Evolutionary conservation across 495 filamentous ascomycete genomes (phyloP), one percentile per base, ranked within the genome.

Genomic region (Talaromyces liani): DNA sequence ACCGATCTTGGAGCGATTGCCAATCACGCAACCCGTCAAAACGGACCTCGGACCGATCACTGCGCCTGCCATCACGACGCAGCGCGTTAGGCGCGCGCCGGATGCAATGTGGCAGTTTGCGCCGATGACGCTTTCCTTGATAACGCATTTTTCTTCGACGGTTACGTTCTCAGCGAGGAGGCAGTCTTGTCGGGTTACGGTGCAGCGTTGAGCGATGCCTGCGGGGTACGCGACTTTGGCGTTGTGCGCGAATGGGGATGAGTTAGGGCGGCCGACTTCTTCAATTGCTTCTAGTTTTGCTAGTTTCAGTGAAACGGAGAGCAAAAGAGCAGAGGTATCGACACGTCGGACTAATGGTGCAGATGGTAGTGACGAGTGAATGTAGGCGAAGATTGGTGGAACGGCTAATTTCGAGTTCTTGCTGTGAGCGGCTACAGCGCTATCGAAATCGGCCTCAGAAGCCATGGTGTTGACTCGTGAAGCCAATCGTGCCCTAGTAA

Each of bases 51-150:
- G 86, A 6, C 87, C 92, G 4, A 98, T 85, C 4, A 89, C 85
- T 4, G 88, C 92, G 8, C 91, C 91, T 62, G 97, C 92, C 90
- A 98, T 95, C 33, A 98, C 73, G 31, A 98, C 71, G 73, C 93
- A 97, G 60, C 91, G 83, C 45, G 82, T 84, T 58, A 98, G 70
- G 64, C 89, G 85, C n/a, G 87, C 92, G 34, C 91, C 91, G 65
- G 84, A 83, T 61, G 85, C 85, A 64, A 98, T 95, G 61, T 88
- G 84, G 74, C 89, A 92, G 69, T 91, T 91, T 8, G 91, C 82
- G 33, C 94, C 94, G 36, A 98, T 84, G 33, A 96, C 90, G 61
- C 80, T 87, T 71, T 94, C 90, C 70, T 96, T 96, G 73, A 98
- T 89, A n/a, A 89, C 87, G 31, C 82, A 82, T 69, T 90, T 91